Conservation (phyloP, 1,139 yeast species). For the Debaryomyces sp. region DNA sequence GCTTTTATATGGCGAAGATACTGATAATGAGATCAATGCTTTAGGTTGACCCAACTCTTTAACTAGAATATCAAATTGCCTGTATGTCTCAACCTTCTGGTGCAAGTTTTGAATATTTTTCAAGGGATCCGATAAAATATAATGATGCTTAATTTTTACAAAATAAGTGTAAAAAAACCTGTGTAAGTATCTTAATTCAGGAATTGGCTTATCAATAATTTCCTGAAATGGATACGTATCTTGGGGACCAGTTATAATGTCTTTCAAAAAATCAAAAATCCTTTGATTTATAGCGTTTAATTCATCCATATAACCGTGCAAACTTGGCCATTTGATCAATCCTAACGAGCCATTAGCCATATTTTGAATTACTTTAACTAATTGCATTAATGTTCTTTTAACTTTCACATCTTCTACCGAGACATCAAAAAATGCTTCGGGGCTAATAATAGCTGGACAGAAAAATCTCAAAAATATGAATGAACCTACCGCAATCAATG, state of each 20-base stretch:
- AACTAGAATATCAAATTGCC: slow-evolving; percentile 31
- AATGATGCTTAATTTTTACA: slow-evolving; percentile 50
- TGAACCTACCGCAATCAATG: slow-evolving; percentile 79
- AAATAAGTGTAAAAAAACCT: slow-evolving; percentile 66
- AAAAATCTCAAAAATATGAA: slow-evolving; percentile 82
- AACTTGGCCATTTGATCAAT: slow-evolving; percentile 61
- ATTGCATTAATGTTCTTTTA: slow-evolving; percentile 73
- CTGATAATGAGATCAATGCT: slow-evolving; percentile 51
- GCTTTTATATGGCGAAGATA: slow-evolving; percentile 52
- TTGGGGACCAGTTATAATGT: slow-evolving; percentile 18
- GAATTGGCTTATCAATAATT: slow-evolving; percentile 30
- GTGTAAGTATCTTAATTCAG: slow-evolving; percentile 65
- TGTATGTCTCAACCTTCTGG: slow-evolving; percentile 28
- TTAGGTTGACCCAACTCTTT: slow-evolving; percentile 43
- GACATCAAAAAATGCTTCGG: slow-evolving; percentile 64
- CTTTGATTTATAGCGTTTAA: slow-evolving; percentile 46
- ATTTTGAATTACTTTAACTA: slow-evolving; percentile 85
- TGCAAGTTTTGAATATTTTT: slow-evolving; percentile 24
- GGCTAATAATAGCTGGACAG: slow-evolving; percentile 92
- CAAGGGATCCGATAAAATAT: slow-evolving; percentile 29
- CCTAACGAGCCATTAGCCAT: slow-evolving; percentile 78
- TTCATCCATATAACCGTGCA: slow-evolving; percentile 44
- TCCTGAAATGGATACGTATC: slow-evolving; percentile 34
- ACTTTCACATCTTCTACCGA: slow-evolving; percentile 50
- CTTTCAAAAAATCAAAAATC: slow-evolving; percentile 49